Evolutionary conservation across 805 yeast species (phyloP).

Genomic region (Suhomyces xylopsoci): DNA sequence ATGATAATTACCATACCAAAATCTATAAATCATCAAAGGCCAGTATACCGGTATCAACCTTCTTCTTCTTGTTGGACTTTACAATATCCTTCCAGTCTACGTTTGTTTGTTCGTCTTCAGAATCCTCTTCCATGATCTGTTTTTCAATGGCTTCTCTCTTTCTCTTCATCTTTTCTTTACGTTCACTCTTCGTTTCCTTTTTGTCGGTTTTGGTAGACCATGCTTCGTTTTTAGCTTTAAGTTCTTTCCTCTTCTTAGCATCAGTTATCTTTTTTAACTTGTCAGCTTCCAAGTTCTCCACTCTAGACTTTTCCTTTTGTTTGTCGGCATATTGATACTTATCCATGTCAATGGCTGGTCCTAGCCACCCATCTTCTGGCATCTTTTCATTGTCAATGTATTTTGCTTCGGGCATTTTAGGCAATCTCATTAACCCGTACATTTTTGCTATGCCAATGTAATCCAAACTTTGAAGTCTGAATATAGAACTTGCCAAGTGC

Average conservation of each 20-base stretch:
- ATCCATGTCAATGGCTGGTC: slow-evolving; percentile 63
- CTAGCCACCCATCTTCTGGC: slow-evolving; percentile 77
- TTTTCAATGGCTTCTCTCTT: slow-evolving; percentile 67
- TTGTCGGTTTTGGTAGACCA: slow-evolving; percentile 75
- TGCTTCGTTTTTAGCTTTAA: slow-evolving; percentile 56
- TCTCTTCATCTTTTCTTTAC: slow-evolving; percentile 67
- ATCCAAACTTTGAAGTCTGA: slow-evolving; percentile 69
- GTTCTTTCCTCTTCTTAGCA: slow-evolving; percentile 42
- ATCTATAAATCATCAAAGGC: slow-evolving; percentile 52
- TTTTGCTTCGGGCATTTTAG: slow-evolving; percentile 89
- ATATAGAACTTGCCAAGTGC: slow-evolving; percentile 85
- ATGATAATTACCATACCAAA: background rate
- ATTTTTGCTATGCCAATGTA: slow-evolving; percentile 67
- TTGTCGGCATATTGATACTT: slow-evolving; percentile 60
- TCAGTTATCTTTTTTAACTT: slow-evolving; percentile 34
- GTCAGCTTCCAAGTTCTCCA: slow-evolving; percentile 53
- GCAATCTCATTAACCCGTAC: slow-evolving; percentile 80
- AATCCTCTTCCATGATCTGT: slow-evolving; percentile 43
- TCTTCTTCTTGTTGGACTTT: slow-evolving; percentile 58
- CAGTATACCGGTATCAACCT: slow-evolving; percentile 38
- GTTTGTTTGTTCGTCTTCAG: slow-evolving; percentile 42
- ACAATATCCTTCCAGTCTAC: slow-evolving; percentile 90
- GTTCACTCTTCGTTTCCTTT: slow-evolving; percentile 57
- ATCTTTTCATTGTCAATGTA: slow-evolving; percentile 45
- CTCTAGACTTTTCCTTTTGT: slow-evolving; percentile 59